Evolutionary conservation across 139 green algal species (phyloP), one percentile per base, ranked within the genome.

Genomic region (Dunaliella primolecta): DNA sequence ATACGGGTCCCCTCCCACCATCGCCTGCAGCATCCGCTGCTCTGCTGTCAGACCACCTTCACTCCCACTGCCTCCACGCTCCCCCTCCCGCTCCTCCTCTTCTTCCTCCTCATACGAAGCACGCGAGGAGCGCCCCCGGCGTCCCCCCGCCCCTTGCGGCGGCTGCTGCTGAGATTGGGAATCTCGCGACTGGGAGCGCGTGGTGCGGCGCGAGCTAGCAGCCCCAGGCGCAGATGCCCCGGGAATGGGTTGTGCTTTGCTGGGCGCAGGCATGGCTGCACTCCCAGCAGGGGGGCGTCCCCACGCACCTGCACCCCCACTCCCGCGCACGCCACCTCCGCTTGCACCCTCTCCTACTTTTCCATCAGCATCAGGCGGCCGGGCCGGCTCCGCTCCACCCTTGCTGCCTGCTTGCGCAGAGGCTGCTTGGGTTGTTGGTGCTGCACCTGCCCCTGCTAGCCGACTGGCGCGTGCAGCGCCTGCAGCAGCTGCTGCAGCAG

Each of bases 181-280:
- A 15, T 64, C 46, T 7, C 46, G 46, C 46, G 46, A 64, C 46
- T 64, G 46, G 15, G 46, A 64, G 46, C 46, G 46, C 46, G 46
- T 64, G 46, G 46, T 64, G 46, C 46, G 46, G 7, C 46, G 46
- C 46, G 46, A 64, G 46, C 46, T 15, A 25, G 46, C 46, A 15
- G 46, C n/a, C n/a, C n/a, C n/a, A n/a, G n/a, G n/a, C n/a, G n/a
- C 46, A 64, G 46, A 15, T 80, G 88, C 55, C 15, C 86, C 86
- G 11, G 86, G 91, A 36, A 92, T 92, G 30, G 89, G 85, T 85
- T 93, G 89, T 80, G 90, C 89, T 83, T 88, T 86, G 86, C 85
- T 76, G 36, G 83, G 70, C 32, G 75, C 74, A 33, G 55, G 70
- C 86, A 57, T 56, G 34, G 38, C 34, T 36, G 77, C 82, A 72